Evolutionary conservation across 495 filamentous ascomycete species (phyloP), one percentile per base, ranked within the genome.

Genomic region (Penicillium steckii): DNA sequence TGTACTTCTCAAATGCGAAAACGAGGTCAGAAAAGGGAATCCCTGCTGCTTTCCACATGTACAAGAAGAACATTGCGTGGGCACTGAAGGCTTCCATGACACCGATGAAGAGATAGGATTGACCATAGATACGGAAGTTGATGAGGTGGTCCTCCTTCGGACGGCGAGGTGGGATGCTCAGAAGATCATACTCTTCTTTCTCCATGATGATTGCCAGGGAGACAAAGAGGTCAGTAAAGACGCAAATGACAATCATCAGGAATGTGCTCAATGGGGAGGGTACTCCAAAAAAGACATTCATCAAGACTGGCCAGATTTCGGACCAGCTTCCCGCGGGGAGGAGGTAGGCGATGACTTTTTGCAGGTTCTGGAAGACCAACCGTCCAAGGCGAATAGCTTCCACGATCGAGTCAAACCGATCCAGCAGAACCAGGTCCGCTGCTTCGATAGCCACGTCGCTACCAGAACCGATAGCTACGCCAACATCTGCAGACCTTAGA

Each of bases 341-440:
- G 0, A 86, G 68, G 49, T 85, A 85, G 8, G 69, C 66, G 44
- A 85, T 80, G 0, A 79, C 79, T 62, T 85, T 85, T 59, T 82
- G 78, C n/a, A 84, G 61, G 55, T 85, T 85, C 48, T 74, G 70
- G 53, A 74, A 74, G 19, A 84, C 80, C 0, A 80, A 54, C 4
- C 82, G 70, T 1, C 84, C 83, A 15, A 79, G 76, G 24, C 81
- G 72, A 9, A 90, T 81, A 1, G 86, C 88, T 56, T 85, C 81
- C 3, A 88, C 78, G 13, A 90, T 80, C 3, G 81, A 85, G 18
- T 79, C 76, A 55, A 92, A 90, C 0, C 74, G 77, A 25, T 88
- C 86, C 2, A 90, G 72, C 6, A 97, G 81, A 13, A 97, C 89
- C 3, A 97, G 81, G 59, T 95, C 88, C 9, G 93, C 90, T 5